Conservation (phyloP, 208 protist species). For the Trypanosoma congolense region DNA sequence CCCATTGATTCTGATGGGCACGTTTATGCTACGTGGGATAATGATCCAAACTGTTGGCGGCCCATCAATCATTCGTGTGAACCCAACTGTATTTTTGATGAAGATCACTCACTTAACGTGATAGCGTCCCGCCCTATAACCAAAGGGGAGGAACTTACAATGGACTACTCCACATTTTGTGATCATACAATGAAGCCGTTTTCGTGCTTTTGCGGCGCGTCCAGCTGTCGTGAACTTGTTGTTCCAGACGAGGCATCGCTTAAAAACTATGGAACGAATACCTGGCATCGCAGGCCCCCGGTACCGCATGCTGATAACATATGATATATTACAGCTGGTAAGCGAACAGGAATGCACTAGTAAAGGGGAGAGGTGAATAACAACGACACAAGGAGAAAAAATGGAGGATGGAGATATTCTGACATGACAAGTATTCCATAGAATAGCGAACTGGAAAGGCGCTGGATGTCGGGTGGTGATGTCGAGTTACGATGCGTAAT, state of each 20-base stretch:
- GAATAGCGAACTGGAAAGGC: too few species aligned
- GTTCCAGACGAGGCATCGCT: constrained; percentile 44
- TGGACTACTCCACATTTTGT: constrained; percentile 90
- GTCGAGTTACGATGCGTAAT: too few species aligned
- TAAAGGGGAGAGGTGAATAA: background rate
- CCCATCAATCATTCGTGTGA: constrained; percentile 88
- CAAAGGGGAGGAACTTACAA: constrained; percentile 72
- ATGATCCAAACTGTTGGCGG: constrained; percentile 63
- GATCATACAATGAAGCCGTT: constrained; percentile 85
- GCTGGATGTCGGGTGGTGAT: too few species aligned
- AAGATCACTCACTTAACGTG: constrained; percentile 82
- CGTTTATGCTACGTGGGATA: constrained; percentile 84
- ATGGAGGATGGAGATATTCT: too few species aligned
- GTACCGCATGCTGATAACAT: background rate
- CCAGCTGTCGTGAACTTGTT: constrained; percentile 58
- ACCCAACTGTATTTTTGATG: constrained; percentile 78
- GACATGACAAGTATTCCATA: too few species aligned
- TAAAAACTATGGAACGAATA: constrained; percentile 51
- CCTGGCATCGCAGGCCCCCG: constrained; percentile 58
- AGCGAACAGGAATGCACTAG: background rate
- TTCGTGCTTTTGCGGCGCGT: constrained; percentile 61
- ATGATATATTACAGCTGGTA: constrained; percentile 5
- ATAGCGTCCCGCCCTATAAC: constrained; percentile 63
- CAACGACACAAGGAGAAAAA: too few species aligned
- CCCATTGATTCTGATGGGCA: constrained; percentile 78